Evolutionary conservation across 257 asterid species (phyloP).

Genomic region (Salvia miltiorrhiza): DNA sequence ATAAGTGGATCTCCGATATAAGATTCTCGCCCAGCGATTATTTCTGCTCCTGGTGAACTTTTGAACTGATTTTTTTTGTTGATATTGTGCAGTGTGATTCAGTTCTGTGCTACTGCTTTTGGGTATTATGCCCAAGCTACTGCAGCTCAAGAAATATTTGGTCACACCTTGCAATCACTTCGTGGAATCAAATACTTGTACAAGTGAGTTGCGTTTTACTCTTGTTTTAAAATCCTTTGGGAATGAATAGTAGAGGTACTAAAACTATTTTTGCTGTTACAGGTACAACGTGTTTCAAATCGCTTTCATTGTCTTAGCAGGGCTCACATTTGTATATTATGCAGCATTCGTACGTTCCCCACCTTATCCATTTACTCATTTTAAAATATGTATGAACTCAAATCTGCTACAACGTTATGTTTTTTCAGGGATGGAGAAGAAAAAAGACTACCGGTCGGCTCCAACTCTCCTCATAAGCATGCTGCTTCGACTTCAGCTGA

Average conservation of each 20-base stretch:
- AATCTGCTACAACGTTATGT: neutral
- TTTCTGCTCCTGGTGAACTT: conserved; percentile 14
- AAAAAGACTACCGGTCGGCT: conserved; percentile 75
- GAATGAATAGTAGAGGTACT: neutral
- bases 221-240: neutral
- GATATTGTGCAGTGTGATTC: conserved; percentile 80
- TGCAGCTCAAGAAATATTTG: conserved; percentile 99
- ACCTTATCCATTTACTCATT: neutral
- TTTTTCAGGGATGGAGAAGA: conserved; percentile 85
- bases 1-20: neutral
- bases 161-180: conserved; percentile 96
- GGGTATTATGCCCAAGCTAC: conserved; percentile 97
- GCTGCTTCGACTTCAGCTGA: conserved; percentile 14
- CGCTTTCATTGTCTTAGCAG: conserved; percentile 80
- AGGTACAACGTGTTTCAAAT: conserved; percentile 98
- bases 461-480: conserved; percentile 68
- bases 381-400: neutral
- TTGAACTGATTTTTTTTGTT: conserved; percentile 8
- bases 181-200: conserved; percentile 94
- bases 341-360: conserved; percentile 69
- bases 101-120: conserved; percentile 96
- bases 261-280: conserved; percentile 22
- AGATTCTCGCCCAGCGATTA: neutral
- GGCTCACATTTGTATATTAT: conserved; percentile 90
- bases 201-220: conserved; percentile 54